Evolutionary conservation across 495 filamentous ascomycete species (phyloP).

Genomic region (Aspergillus mulundensis): DNA sequence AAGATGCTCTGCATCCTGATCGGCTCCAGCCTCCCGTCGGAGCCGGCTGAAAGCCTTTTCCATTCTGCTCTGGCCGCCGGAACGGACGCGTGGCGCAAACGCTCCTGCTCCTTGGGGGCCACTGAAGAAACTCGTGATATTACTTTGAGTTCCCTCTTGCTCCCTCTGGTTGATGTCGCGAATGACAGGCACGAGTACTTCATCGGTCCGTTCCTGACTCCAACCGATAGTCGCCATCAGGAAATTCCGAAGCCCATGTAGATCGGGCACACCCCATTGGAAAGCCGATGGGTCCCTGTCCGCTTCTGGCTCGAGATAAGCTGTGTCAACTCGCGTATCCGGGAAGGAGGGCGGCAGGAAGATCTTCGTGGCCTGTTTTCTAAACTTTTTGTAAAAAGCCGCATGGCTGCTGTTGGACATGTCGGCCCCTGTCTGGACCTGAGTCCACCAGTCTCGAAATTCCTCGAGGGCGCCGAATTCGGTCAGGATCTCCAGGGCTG

Average conservation of each 20-base stretch:
- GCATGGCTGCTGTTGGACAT: constrained; percentile 37
- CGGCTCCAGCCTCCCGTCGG: constrained; percentile 47
- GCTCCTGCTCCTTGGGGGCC: constrained; percentile 61
- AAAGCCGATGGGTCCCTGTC: constrained; percentile 74
- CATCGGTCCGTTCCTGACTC: constrained; percentile 85
- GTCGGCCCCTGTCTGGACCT: constrained; percentile 59
- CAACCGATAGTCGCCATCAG: constrained; percentile 94
- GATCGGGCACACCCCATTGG: constrained; percentile 91
- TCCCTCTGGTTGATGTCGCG: constrained; percentile 86
- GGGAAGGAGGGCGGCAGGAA: constrained; percentile 81
- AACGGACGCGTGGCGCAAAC: constrained; percentile 71
- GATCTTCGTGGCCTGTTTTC: constrained; percentile 72
- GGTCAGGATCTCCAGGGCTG: constrained; percentile 85
- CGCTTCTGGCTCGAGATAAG: constrained; percentile 82
- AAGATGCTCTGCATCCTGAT: background rate
- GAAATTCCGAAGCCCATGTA: constrained; percentile 79
- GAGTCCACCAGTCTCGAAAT: constrained; percentile 85
- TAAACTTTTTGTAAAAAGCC: constrained; percentile 79
- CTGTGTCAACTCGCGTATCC: constrained; percentile 65
- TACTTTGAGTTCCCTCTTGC: constrained; percentile 86
- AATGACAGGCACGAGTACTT: constrained; percentile 91
- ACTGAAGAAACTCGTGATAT: constrained; percentile 87
- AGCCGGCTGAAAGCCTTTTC: constrained; percentile 73
- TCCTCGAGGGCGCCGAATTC: constrained; percentile 68
- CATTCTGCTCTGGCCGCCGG: constrained; percentile 69